These are phyloP conservation scores for Mycena maculata DNA, from an alignment of 768 basidiomycete genomes.

Conservation along the genomic window DNA sequence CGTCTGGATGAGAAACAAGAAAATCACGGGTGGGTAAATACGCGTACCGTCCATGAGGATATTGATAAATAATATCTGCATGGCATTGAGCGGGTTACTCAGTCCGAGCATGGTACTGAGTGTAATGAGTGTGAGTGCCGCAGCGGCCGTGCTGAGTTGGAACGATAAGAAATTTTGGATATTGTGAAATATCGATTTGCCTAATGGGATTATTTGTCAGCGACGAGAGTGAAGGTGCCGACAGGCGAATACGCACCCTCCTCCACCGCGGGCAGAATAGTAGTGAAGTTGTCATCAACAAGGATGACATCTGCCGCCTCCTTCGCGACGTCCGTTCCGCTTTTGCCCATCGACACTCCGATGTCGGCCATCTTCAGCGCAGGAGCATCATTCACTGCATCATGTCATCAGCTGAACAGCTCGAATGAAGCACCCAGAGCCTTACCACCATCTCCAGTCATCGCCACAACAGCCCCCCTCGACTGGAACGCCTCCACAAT, in stretches of 20 bases:
- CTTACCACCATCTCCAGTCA: constrained; percentile 96
- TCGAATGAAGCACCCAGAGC: constrained; percentile 39
- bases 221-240: constrained; percentile 26
- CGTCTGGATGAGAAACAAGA: constrained; percentile 19
- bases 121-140: constrained; percentile 94
- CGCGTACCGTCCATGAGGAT: constrained; percentile 94
- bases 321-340: constrained; percentile 98
- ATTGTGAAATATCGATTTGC: constrained; percentile 98
- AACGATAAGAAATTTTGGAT: constrained; percentile 98
- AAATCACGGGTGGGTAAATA: constrained; percentile 16
- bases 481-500: constrained; percentile 95
- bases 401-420: neutral
- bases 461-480: constrained; percentile 90
- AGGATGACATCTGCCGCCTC: constrained; percentile 98
- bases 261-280: constrained; percentile 93
- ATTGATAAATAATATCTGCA: constrained; percentile 99
- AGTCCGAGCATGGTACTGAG: constrained; percentile 91
- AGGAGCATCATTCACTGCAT: constrained; percentile 91
- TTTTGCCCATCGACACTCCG: constrained; percentile 97
- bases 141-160: constrained; percentile 97
- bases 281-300: constrained; percentile 97
- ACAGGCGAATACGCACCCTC: constrained; percentile 67
- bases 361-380: constrained; percentile 98
- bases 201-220: constrained; percentile 50
- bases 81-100: constrained; percentile 93